phyloP scores from a whole-genome alignment of 139 green algal species.

The Tetraselmis striata region DNA sequence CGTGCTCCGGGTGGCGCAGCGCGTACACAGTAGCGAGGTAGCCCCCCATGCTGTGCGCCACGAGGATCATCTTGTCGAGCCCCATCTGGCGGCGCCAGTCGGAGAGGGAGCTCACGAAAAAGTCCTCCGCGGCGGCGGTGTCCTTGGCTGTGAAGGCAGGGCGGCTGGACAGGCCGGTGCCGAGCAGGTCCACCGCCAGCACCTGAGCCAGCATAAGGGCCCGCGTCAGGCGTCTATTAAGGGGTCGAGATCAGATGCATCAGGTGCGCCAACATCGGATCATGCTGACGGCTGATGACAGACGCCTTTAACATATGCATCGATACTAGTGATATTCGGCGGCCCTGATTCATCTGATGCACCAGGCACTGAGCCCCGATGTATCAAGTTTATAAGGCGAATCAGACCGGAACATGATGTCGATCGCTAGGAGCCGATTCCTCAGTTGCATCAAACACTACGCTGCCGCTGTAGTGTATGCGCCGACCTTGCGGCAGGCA shows the following conservation, averaged over 20 bases:
- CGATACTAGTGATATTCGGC: not conserved
- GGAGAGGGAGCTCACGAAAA: constrained; percentile 67
- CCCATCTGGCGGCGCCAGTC: constrained; percentile 54
- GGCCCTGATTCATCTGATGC: too few relatives aligned
- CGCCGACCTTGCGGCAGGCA: too few relatives aligned
- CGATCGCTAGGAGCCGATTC: too few relatives aligned
- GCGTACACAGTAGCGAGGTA: constrained; percentile 79
- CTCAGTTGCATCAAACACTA: too few relatives aligned
- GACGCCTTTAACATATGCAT: not conserved
- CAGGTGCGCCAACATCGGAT: not conserved
- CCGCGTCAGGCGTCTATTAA: constrained; percentile 42
- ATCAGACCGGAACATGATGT: too few relatives aligned
- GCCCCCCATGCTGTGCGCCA: constrained; percentile 73
- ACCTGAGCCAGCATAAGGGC: too few relatives aligned
- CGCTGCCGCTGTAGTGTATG: too few relatives aligned
- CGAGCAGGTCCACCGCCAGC: constrained; percentile 72
- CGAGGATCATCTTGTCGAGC: constrained; percentile 58
- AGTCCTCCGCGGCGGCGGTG: constrained; percentile 59
- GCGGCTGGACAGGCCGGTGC: constrained; percentile 68
- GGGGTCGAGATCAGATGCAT: constrained; percentile 49
- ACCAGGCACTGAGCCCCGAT: too few relatives aligned
- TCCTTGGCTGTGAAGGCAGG: constrained; percentile 52
- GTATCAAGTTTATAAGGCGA: too few relatives aligned
- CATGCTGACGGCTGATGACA: too few relatives aligned
- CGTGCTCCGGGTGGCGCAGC: constrained; percentile 66